Base-by-base conservation (phyloP, 352 stramenopile species). In the Globisporangium acanthophoron region DNA sequence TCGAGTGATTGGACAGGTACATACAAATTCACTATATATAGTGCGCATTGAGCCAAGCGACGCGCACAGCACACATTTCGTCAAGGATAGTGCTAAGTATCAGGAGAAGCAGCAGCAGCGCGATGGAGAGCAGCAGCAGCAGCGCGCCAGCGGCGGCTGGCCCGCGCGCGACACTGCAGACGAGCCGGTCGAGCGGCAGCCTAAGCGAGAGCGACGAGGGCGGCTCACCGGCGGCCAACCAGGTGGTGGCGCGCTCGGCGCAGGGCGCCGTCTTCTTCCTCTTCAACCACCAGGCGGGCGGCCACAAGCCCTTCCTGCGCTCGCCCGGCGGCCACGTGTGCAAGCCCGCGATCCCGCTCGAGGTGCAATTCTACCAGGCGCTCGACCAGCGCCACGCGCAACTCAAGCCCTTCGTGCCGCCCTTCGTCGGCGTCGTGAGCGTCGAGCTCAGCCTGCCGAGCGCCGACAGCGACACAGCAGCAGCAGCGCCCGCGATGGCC, bases 261-360 rank as follows among this genome's bases (percentile, higher is more conserved):
- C 73, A 87, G n/a, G 82, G 82, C 43, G 87, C 78, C 15, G 76
- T 69, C 24, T 86, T 90, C 58, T 89, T 88, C 49, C 73, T 92
- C 4, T 92, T 87, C 71, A 88, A 74, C 60, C 82, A 90, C 61
- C 82, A 92, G 77, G 82, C 82, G 15, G 82, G 82, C 48, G 82
- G 82, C 11, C 82, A 92, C 66, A 92, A 86, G 47, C 73, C 82
- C 0, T 85, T 90, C 46, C 56, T 92, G 29, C 76, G 78, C 50
- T 89, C 69, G 49, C 73, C 73, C 3, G 47, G 64, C 1, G 82
- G 78, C n/a, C 76, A 88, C 11, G 80, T 92, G 31, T 92, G 80
- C 71, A 92, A 92, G 39, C 80, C 82, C 2, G 80, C 75, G 16
- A 86, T 92, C 33, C 70, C 76, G 9, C 64, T 89, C 3, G 82